These are phyloP conservation scores for Umbelopsis sp. DNA, from an alignment of 371 early-diverging fungal species.

Conservation along the genomic window DNA sequence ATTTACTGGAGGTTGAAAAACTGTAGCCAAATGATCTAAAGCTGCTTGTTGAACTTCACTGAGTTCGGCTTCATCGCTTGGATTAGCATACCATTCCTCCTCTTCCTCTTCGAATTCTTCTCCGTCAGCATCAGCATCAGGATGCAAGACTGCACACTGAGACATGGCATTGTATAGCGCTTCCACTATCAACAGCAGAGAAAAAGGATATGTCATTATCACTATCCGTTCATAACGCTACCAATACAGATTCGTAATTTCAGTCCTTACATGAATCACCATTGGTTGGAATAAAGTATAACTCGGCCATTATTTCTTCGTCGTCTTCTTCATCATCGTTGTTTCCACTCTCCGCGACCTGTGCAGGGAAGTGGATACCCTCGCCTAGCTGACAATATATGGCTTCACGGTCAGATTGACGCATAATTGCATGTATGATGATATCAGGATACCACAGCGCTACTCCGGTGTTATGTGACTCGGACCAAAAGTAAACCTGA, in stretches of 20 bases:
- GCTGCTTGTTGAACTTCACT: slow-evolving; percentile 53
- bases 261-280: slow-evolving; percentile 53
- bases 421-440: slow-evolving; percentile 82
- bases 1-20: slow-evolving; percentile 35
- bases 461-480: slow-evolving; percentile 48
- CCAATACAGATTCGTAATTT: no score
- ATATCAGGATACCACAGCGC: slow-evolving; percentile 76
- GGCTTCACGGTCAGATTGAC: slow-evolving; percentile 61
- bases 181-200: slow-evolving; percentile 58
- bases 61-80: slow-evolving; percentile 45
- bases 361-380: slow-evolving; percentile 43
- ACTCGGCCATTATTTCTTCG: slow-evolving; percentile 61
- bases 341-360: slow-evolving; percentile 26
- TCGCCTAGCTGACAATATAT: slow-evolving; percentile 80
- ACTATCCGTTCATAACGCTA: no score
- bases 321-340: slow-evolving; percentile 63
- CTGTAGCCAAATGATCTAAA: slow-evolving; percentile 44
- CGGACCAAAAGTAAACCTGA: slow-evolving; percentile 60
- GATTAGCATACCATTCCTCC: slow-evolving; percentile 50
- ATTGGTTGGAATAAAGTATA: slow-evolving; percentile 72
- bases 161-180: slow-evolving; percentile 72
- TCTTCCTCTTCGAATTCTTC: slow-evolving; percentile 51
- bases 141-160: slow-evolving; percentile 78
- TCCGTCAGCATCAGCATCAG: slow-evolving; percentile 59
- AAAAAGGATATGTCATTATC: neutral